Evolutionary conservation across 495 filamentous ascomycete species (phyloP).

Genomic region (Hypoxylon fuscum): DNA sequence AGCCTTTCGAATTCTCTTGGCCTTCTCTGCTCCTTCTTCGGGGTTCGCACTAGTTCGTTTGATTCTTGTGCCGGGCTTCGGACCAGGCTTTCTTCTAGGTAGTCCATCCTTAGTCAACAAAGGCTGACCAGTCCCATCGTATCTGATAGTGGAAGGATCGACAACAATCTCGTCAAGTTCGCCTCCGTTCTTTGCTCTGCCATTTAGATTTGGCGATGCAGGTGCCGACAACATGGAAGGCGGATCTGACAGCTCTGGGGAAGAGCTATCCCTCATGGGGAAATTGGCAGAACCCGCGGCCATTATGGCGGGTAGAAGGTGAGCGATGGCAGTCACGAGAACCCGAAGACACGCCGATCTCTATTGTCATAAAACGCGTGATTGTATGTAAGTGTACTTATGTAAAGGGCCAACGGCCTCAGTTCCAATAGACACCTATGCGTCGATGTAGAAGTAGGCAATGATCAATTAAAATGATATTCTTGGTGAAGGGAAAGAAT

Average conservation of each 20-base stretch:
- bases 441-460: too few species aligned
- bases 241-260: slow-evolving; percentile 44
- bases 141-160: slow-evolving; percentile 42
- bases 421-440: too few species aligned
- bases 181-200: slow-evolving; percentile 36
- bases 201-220: slow-evolving; percentile 32
- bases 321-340: too few species aligned
- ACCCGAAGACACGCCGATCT: too few species aligned
- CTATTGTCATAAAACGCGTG: too few species aligned
- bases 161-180: slow-evolving; percentile 46
- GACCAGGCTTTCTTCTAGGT: slow-evolving; percentile 59
- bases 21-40: slow-evolving; percentile 59
- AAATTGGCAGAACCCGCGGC: slow-evolving; percentile 35
- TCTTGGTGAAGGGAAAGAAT: neutral
- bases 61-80: slow-evolving; percentile 59
- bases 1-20: slow-evolving; percentile 62
- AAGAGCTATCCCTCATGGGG: slow-evolving; percentile 39
- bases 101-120: slow-evolving; percentile 56
- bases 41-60: slow-evolving; percentile 49
- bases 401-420: too few species aligned
- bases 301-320: slow-evolving; percentile 25
- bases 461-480: neutral
- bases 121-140: slow-evolving; percentile 43
- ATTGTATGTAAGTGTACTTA: too few species aligned
- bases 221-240: slow-evolving; percentile 44